Evolutionary conservation across 768 basidiomycete genomes (phyloP).

Genomic region (Kockovaella imperatae): DNA sequence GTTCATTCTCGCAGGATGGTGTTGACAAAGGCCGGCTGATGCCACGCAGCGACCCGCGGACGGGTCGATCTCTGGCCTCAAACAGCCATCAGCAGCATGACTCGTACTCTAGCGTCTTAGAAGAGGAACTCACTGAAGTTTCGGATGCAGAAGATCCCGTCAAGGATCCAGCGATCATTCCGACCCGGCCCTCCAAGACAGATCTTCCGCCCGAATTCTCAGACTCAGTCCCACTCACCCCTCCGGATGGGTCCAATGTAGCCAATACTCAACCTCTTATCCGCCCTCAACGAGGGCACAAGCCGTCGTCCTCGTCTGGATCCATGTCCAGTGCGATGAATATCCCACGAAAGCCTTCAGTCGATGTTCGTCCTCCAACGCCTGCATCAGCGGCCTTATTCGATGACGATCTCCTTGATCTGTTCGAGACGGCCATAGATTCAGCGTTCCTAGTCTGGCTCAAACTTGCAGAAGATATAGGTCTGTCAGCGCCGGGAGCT

Average conservation of each 20-base stretch:
- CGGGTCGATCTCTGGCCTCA: too few relatives aligned
- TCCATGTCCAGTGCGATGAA: slow-evolving; percentile 26
- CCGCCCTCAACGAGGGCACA: slow-evolving; percentile 42
- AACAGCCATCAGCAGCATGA: too few relatives aligned
- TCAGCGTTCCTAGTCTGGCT: slow-evolving; percentile 76
- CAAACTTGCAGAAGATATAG: slow-evolving; percentile 64
- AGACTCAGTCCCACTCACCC: background rate
- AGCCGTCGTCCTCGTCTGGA: slow-evolving; percentile 44
- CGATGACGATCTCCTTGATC: slow-evolving; percentile 69
- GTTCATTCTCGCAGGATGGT: slow-evolving; percentile 90
- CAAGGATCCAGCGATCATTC: slow-evolving; percentile 2
- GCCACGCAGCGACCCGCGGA: too few relatives aligned
- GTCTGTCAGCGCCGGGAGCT: slow-evolving; percentile 12
- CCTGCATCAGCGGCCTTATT: slow-evolving; percentile 57
- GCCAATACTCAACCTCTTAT: slow-evolving; percentile 41
- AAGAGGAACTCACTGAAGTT: slow-evolving; percentile 16
- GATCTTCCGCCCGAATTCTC: slow-evolving; percentile 13
- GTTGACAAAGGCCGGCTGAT: slow-evolving; percentile 73
- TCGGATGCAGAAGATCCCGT: slow-evolving; percentile 16
- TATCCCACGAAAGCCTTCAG: slow-evolving; percentile 37
- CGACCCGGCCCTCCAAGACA: slow-evolving; percentile 1
- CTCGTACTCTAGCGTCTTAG: too few relatives aligned
- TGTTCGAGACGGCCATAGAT: slow-evolving; percentile 69
- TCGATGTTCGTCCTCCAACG: slow-evolving; percentile 44
- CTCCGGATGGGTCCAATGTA: slow-evolving; percentile 15